Evolutionary conservation across 2,329 filamentous ascomycete species (phyloP).

Genomic region (Cladosporium phlei): DNA sequence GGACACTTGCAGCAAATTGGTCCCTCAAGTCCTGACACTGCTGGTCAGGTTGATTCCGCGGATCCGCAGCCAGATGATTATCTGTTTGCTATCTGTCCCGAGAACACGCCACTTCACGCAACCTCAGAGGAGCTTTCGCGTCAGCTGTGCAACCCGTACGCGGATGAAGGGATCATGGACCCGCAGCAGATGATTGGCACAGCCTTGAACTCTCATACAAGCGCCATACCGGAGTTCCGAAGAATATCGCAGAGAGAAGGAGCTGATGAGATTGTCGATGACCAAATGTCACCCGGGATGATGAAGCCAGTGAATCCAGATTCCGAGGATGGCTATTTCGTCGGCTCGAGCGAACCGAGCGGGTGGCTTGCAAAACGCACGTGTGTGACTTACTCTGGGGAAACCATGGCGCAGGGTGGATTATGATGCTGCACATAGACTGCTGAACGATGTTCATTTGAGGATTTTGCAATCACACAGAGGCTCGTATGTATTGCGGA

Average conservation of each 20-base stretch:
- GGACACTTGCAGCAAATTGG: background rate
- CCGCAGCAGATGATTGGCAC: background rate
- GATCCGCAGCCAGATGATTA: background rate
- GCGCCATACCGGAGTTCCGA: background rate
- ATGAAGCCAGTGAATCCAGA: slow-evolving; percentile 3
- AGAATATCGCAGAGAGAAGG: background rate
- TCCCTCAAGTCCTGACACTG: background rate
- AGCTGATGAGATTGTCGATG: background rate
- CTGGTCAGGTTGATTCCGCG: background rate
- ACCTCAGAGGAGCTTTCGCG: background rate
- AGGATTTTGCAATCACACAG: no score
- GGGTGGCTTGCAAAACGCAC: background rate
- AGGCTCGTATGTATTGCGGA: no score
- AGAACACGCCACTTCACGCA: background rate
- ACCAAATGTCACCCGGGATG: background rate
- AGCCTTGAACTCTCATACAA: background rate
- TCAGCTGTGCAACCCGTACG: background rate
- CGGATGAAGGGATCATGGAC: background rate
- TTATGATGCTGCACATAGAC: no score
- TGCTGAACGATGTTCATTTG: no score
- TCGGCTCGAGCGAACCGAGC: background rate
- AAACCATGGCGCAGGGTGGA: no score
- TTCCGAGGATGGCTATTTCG: slow-evolving; percentile 7
- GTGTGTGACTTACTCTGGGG: background rate
- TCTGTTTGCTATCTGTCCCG: background rate